Percentiles rank a stretch among this genome's conserved stretches.
Evolutionary conservation across 2,329 filamentous ascomycete genomes (phyloP).

Genomic region (Fusarium duplospermum): DNA sequence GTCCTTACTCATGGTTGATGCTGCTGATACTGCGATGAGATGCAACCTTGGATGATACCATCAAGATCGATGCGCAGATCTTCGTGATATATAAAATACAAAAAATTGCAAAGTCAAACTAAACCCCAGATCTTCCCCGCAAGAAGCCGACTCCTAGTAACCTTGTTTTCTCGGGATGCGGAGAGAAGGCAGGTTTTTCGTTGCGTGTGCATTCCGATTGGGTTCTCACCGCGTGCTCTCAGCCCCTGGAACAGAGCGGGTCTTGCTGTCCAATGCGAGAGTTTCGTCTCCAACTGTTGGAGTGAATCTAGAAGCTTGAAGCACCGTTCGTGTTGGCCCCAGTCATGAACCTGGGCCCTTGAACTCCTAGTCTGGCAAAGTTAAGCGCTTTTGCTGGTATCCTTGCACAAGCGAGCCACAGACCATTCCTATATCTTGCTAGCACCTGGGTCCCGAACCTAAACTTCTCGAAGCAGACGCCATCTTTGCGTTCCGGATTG

Average conservation of each 20-base stretch:
- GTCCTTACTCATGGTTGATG: neutral
- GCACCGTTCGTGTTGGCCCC: neutral
- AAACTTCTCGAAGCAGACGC: neutral
- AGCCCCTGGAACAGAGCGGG: neutral
- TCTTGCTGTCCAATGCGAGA: neutral
- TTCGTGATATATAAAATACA: neutral
- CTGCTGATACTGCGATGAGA: neutral
- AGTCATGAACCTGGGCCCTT: neutral
- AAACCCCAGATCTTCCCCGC: constrained; percentile 1
- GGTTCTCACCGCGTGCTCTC: neutral
- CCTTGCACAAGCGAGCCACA: neutral
- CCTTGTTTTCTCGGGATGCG: neutral
- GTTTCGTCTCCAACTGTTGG: neutral
- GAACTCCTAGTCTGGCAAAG: neutral
- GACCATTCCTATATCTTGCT: neutral
- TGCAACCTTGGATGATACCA: neutral
- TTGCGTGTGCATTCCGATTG: neutral
- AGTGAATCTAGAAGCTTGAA: neutral
- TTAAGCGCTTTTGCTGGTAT: neutral
- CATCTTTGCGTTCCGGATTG: neutral
- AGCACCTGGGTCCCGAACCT: neutral
- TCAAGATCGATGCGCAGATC: neutral
- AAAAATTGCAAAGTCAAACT: neutral
- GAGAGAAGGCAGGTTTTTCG: neutral
- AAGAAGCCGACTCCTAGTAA: neutral